Percentiles rank a stretch among this genome's conserved stretches.
These are phyloP conservation scores for Mycena maculata DNA, from an alignment of 768 basidiomycete genomes.

Conservation along the genomic window DNA sequence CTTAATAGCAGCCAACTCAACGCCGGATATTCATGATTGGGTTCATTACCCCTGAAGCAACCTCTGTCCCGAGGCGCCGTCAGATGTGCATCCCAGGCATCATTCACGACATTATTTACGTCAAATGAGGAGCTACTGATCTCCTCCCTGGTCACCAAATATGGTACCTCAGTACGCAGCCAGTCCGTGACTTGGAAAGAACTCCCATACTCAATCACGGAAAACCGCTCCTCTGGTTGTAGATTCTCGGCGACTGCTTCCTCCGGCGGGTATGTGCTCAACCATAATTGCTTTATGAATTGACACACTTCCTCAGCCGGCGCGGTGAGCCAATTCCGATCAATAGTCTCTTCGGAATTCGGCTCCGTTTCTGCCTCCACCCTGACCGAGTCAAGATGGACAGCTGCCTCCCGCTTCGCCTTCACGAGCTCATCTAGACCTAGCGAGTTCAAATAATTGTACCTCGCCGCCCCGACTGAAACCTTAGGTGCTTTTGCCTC, in stretches of 20 bases:
- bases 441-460: slow-evolving; percentile 12
- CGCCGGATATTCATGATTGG: slow-evolving; percentile 22
- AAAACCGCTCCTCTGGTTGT: slow-evolving; percentile 29
- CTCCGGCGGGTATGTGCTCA: slow-evolving; percentile 2
- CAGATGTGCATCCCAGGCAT: slow-evolving; percentile 5
- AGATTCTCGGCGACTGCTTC: slow-evolving; percentile 10
- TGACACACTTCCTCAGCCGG: slow-evolving; percentile 1
- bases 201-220: slow-evolving; percentile 19
- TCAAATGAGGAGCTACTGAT: not conserved
- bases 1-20: too few species aligned
- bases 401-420: not conserved
- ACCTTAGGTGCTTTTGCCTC: slow-evolving; percentile 27
- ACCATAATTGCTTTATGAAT: slow-evolving; percentile 17
- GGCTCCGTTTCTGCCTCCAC: not conserved
- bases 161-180: slow-evolving; percentile 4
- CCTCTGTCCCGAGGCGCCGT: not conserved
- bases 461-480: slow-evolving; percentile 1
- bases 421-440: not conserved
- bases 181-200: slow-evolving; percentile 22
- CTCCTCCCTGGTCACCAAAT: slow-evolving; percentile 13
- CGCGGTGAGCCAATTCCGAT: not conserved
- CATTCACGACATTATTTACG: slow-evolving; percentile 10
- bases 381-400: not conserved
- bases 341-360: not conserved
- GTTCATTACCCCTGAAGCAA: not conserved